Evolutionary conservation across 768 basidiomycete species (phyloP).

Genomic region (Kwoniella mangroviensis): DNA sequence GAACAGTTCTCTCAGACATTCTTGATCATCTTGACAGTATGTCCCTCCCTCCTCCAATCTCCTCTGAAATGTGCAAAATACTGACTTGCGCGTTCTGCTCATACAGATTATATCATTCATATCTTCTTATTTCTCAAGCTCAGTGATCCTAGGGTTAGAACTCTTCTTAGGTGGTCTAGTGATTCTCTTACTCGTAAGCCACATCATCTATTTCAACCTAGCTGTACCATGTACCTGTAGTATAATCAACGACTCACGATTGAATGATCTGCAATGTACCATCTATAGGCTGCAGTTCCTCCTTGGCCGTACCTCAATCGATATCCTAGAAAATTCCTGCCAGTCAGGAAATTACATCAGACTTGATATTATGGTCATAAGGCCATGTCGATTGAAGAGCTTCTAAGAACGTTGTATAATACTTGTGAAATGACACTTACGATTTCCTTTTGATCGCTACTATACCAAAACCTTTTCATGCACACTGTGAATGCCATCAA

Average conservation of each 20-base stretch:
- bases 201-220: not conserved
- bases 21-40: slow-evolving; percentile 42
- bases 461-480: too few relatives aligned
- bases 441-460: not conserved
- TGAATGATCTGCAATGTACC: not conserved
- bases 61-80: too few relatives aligned
- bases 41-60: too few relatives aligned
- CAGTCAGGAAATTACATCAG: slow-evolving; percentile 35
- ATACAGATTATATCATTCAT: slow-evolving; percentile 38
- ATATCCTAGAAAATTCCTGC: slow-evolving; percentile 46
- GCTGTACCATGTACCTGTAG: too few relatives aligned
- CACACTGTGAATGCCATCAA: too few relatives aligned
- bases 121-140: slow-evolving; percentile 34
- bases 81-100: too few relatives aligned
- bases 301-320: slow-evolving; percentile 47
- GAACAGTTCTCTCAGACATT: slow-evolving; percentile 43
- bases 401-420: slow-evolving; percentile 1
- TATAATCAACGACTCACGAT: not conserved
- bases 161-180: slow-evolving; percentile 42
- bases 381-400: not conserved
- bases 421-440: not conserved
- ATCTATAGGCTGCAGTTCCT: slow-evolving; percentile 35
- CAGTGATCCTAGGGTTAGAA: slow-evolving; percentile 45
- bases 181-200: slow-evolving; percentile 36
- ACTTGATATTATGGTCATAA: not conserved